Percentiles rank a stretch among this genome's conserved stretches.
phyloP scores from a whole-genome alignment of 495 filamentous ascomycete species.

The Massariosphaeria phaeospora region DNA sequence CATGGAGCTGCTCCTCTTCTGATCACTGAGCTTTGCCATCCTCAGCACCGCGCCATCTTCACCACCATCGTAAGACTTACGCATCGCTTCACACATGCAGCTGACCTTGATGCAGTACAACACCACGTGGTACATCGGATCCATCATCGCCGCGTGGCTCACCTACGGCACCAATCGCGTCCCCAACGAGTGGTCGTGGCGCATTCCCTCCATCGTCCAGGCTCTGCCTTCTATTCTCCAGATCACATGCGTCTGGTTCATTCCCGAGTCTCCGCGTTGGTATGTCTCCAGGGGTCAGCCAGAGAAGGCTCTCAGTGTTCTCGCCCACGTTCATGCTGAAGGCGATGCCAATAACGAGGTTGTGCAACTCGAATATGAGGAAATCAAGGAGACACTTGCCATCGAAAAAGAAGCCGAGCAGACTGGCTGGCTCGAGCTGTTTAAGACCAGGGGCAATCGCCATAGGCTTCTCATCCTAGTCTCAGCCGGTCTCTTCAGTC shows the following conservation, averaged over 20 bases:
- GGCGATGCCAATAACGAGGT: constrained; percentile 27
- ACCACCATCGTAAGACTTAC: constrained; percentile 47
- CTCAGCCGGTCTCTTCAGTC: constrained; percentile 39
- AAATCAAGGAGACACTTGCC: constrained; percentile 35
- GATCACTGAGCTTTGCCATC: constrained; percentile 60
- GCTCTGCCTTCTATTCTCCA: constrained; percentile 49
- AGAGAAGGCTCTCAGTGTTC: constrained; percentile 56
- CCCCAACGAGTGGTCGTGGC: constrained; percentile 49
- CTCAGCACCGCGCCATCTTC: constrained; percentile 62
- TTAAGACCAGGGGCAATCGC: constrained; percentile 35
- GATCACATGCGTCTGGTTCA: constrained; percentile 52
- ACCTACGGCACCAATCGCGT: constrained; percentile 51
- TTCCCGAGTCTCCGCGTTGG: constrained; percentile 53
- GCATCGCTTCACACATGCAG: background rate
- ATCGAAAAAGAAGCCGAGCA: constrained; percentile 35
- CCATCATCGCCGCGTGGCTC: constrained; percentile 49
- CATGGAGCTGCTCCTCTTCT: constrained; percentile 60
- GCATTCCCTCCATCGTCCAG: constrained; percentile 51
- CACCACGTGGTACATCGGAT: constrained; percentile 57
- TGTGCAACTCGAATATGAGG: constrained; percentile 33
- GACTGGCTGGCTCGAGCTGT: constrained; percentile 31
- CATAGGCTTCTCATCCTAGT: constrained; percentile 38
- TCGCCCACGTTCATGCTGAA: constrained; percentile 45
- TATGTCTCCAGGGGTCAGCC: constrained; percentile 58
- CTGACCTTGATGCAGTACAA: constrained; percentile 46